A percentile compares a stretch with the other conserved stretches of the same genome.
These are phyloP conservation scores for Begonia loranthoides DNA, from an alignment of 306 rosid species.

Conservation along the genomic window DNA sequence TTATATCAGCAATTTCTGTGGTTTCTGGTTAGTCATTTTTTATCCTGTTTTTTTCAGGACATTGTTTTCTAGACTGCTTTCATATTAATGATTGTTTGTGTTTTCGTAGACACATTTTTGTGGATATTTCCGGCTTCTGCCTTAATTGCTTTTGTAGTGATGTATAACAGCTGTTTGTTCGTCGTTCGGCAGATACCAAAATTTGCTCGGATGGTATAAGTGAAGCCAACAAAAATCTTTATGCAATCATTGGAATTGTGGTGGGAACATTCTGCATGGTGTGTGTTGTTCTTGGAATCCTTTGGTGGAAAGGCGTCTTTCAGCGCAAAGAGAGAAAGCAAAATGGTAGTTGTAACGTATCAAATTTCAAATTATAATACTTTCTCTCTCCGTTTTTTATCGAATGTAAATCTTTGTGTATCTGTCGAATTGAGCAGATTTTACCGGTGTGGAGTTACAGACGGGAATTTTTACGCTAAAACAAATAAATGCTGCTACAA, in stretches of 20 bases:
- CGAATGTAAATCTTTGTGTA: no score
- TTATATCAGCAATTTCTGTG: slow-evolving; percentile 55
- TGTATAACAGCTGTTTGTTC: no score
- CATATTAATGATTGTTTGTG: no score
- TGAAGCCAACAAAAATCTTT: slow-evolving; percentile 15
- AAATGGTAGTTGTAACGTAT: slow-evolving; percentile 3
- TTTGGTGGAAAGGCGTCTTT: slow-evolving; percentile 38
- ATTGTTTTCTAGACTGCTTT: no score
- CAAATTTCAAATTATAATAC: background rate
- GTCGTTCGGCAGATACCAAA: slow-evolving; percentile 20
- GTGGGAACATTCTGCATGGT: slow-evolving; percentile 28
- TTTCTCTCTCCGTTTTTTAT: no score
- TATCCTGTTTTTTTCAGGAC: no score
- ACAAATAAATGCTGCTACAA: slow-evolving; percentile 43
- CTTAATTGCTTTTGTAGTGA: no score
- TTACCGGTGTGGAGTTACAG: slow-evolving; percentile 24
- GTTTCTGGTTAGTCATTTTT: slow-evolving; percentile 32
- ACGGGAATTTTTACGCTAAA: slow-evolving; percentile 41
- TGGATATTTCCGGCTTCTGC: no score
- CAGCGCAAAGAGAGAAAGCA: slow-evolving; percentile 11
- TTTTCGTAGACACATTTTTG: no score
- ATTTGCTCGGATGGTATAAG: slow-evolving; percentile 27
- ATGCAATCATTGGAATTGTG: slow-evolving; percentile 16
- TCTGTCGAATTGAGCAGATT: slow-evolving; percentile 18
- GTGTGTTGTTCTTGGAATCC: slow-evolving; percentile 29